Evolutionary conservation across 2,329 filamentous ascomycete species (phyloP).

Genomic region (Aspergillus sp.): DNA sequence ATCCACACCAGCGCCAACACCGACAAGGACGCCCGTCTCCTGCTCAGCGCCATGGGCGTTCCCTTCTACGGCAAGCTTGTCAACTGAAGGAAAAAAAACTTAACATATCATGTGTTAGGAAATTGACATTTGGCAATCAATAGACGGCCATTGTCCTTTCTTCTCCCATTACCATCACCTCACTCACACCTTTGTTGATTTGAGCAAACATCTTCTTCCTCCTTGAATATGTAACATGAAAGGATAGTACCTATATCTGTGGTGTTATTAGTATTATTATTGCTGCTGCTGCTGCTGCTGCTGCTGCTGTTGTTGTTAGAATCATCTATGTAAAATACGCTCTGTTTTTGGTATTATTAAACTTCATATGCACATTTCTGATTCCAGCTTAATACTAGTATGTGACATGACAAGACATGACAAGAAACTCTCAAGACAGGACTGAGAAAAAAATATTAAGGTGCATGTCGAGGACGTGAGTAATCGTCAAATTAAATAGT

Average conservation of each 20-base stretch:
- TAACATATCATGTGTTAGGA: neutral
- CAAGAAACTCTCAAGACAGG: too few relatives aligned
- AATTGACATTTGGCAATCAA: neutral
- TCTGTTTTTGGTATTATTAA: slow-evolving; percentile 16
- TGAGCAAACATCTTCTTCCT: neutral
- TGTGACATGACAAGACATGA: neutral
- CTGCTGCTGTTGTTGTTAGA: too few relatives aligned
- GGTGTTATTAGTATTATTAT: slow-evolving; percentile 5
- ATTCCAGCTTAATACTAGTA: neutral
- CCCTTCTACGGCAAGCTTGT: slow-evolving; percentile 79
- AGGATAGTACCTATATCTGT: slow-evolving; percentile 5
- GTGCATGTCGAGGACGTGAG: neutral
- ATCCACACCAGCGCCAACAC: slow-evolving; percentile 82
- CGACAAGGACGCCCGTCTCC: slow-evolving; percentile 78
- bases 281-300: too few relatives aligned
- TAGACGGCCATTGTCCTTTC: neutral
- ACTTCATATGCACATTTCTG: slow-evolving; percentile 11
- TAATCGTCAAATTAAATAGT: neutral
- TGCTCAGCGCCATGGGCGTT: slow-evolving; percentile 71
- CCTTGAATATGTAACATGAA: slow-evolving; percentile 20
- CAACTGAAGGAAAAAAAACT: slow-evolving; percentile 41
- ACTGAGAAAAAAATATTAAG: too few relatives aligned
- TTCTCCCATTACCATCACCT: neutral
- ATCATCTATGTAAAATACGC: slow-evolving; percentile 22
- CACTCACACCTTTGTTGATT: neutral